A percentile compares a stretch with the other conserved stretches of the same genome.
Conservation (phyloP, 306 rosid species). For the Gastrolobium villosum region DNA sequence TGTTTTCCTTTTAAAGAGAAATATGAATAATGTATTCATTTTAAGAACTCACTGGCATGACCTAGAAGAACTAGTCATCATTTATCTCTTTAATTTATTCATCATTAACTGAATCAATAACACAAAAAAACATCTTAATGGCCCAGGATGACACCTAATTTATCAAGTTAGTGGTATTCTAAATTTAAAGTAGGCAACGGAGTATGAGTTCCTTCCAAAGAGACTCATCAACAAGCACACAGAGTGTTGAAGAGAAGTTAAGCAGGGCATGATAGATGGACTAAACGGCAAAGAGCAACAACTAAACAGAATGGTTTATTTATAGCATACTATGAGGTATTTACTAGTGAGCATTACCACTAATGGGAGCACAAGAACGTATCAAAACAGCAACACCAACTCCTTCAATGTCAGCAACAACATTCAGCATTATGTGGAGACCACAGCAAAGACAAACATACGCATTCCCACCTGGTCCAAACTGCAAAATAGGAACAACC, state of each 20-base stretch:
- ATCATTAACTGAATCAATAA: constrained; percentile 20
- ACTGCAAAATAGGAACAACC: constrained; percentile 57
- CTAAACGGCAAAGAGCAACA: neutral
- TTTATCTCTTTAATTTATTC: constrained; percentile 19
- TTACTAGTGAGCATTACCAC: constrained; percentile 60
- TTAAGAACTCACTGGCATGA: constrained; percentile 1
- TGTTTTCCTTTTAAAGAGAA: constrained; percentile 21
- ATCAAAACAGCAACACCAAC: constrained; percentile 88
- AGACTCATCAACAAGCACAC: neutral
- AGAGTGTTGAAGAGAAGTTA: neutral
- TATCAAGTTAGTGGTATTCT: neutral
- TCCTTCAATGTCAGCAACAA: constrained; percentile 93
- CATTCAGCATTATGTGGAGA: constrained; percentile 79
- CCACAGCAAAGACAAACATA: constrained; percentile 91
- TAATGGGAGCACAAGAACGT: constrained; percentile 91
- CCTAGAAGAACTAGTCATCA: neutral
- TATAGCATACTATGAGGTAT: too few relatives aligned
- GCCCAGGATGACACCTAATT: neutral
- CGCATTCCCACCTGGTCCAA: constrained; percentile 93
- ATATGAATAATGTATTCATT: neutral
- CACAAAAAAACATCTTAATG: constrained; percentile 28
- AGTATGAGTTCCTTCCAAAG: too few relatives aligned
- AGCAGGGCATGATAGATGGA: neutral
- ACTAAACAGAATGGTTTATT: neutral
- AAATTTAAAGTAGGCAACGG: neutral